phyloP scores from a whole-genome alignment of 768 basidiomycete species.

The Brasilioporus rufonigricans region DNA sequence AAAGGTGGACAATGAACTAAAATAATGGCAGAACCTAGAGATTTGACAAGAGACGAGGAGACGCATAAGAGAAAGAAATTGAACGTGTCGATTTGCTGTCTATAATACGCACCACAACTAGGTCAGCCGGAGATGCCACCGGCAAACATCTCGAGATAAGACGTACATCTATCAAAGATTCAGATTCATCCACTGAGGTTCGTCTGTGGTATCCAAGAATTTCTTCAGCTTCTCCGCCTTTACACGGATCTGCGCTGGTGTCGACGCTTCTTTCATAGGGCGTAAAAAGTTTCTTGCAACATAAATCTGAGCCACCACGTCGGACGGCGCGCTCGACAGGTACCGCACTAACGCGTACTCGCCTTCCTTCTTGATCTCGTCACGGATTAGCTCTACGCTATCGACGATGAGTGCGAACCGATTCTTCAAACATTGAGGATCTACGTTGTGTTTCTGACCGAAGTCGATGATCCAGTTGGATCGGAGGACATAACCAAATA shows the following conservation, averaged over 20 bases:
- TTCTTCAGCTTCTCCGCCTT: conserved; percentile 1
- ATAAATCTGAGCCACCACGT: background rate
- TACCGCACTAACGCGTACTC: background rate
- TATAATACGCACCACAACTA: too few species aligned
- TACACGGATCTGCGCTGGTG: background rate
- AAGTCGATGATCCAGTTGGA: background rate
- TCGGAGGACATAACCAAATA: background rate
- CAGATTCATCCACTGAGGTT: background rate
- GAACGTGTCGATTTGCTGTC: too few species aligned
- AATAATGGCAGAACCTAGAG: too few species aligned
- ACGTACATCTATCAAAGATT: too few species aligned
- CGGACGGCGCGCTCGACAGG: background rate
- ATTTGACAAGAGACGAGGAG: too few species aligned
- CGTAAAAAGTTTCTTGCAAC: background rate
- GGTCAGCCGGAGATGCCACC: too few species aligned
- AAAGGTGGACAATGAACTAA: too few species aligned
- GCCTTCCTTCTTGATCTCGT: background rate
- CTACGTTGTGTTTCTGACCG: background rate
- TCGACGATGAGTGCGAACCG: background rate
- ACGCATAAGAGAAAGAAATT: too few species aligned
- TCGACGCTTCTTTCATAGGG: background rate
- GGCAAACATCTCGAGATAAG: too few species aligned
- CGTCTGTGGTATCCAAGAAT: background rate
- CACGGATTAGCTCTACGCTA: background rate
- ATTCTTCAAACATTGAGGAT: background rate